Percentiles rank a stretch among this genome's conserved stretches.
Conservation (phyloP, 139 green algal genomes). For the Chlamydomonas sp. region DNA sequence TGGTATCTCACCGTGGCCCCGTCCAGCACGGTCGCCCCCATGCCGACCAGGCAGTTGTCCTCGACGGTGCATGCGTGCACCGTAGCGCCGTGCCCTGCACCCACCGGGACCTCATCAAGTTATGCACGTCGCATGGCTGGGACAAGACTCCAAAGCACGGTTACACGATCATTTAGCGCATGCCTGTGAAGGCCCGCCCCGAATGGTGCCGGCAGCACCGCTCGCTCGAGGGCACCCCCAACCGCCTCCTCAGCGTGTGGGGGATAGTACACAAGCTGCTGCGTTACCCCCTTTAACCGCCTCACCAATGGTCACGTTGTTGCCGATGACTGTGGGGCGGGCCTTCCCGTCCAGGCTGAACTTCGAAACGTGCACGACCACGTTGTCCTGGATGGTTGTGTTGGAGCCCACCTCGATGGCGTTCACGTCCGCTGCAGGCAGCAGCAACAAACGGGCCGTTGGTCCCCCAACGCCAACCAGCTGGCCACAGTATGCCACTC, state of each 20-base stretch:
- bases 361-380: constrained; percentile 90
- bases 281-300: no score
- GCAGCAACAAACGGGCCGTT: background rate
- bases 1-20: constrained; percentile 65
- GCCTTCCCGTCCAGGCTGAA: constrained; percentile 66
- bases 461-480: background rate
- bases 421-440: constrained; percentile 89
- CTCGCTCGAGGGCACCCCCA: no score
- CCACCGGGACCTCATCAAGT: background rate
- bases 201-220: no score
- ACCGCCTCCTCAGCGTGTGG: no score
- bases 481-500: background rate
- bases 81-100: constrained; percentile 75
- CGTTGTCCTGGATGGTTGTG: constrained; percentile 93
- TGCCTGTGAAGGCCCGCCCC: no score
- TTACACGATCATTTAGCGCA: no score
- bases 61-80: constrained; percentile 89
- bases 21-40: constrained; percentile 92
- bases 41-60: constrained; percentile 91
- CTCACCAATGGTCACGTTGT: constrained; percentile 70
- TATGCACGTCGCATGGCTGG: background rate
- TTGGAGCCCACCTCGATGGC: constrained; percentile 82
- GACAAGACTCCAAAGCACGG: no score
- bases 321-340: constrained; percentile 81
- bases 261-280: no score